Evolutionary conservation across 345 rosid species (phyloP).

Genomic region (Citrus sp.): DNA sequence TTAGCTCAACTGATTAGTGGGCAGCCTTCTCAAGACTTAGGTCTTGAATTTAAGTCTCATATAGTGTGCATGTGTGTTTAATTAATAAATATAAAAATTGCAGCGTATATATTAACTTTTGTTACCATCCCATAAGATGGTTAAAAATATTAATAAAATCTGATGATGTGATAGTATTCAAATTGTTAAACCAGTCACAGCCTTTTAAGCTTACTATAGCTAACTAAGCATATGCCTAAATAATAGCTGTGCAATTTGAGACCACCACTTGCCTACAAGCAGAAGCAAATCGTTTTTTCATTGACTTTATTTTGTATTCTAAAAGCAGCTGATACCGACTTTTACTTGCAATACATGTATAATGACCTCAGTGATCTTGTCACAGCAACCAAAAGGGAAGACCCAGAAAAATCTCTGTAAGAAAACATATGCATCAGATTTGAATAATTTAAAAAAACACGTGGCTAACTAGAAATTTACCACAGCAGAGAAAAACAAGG

Average conservation of each 20-base stretch:
- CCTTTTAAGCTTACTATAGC: too few relatives aligned
- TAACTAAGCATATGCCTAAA: neutral
- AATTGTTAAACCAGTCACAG: too few relatives aligned
- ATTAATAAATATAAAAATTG: too few relatives aligned
- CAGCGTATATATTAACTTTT: too few relatives aligned
- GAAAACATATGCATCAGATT: neutral
- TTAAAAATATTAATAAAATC: too few relatives aligned
- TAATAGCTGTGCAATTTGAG: slow-evolving; percentile 21
- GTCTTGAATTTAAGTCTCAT: too few relatives aligned
- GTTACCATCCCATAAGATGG: too few relatives aligned
- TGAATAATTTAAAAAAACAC: neutral
- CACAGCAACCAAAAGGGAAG: too few relatives aligned
- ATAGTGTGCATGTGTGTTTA: too few relatives aligned
- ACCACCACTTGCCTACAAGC: slow-evolving; percentile 16
- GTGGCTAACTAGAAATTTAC: neutral
- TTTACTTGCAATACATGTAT: neutral
- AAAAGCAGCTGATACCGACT: neutral
- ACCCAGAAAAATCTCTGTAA: neutral
- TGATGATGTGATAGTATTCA: too few relatives aligned
- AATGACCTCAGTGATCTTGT: neutral
- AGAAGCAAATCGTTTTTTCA: neutral
- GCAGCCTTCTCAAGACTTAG: too few relatives aligned
- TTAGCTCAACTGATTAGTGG: too few relatives aligned
- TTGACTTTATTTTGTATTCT: slow-evolving; percentile 2
- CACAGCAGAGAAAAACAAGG: neutral